A percentile compares a stretch with the other conserved stretches of the same genome.
Evolutionary conservation across 164 flowering plant genomes (phyloP).

Genomic region (Litsea cubeba): DNA sequence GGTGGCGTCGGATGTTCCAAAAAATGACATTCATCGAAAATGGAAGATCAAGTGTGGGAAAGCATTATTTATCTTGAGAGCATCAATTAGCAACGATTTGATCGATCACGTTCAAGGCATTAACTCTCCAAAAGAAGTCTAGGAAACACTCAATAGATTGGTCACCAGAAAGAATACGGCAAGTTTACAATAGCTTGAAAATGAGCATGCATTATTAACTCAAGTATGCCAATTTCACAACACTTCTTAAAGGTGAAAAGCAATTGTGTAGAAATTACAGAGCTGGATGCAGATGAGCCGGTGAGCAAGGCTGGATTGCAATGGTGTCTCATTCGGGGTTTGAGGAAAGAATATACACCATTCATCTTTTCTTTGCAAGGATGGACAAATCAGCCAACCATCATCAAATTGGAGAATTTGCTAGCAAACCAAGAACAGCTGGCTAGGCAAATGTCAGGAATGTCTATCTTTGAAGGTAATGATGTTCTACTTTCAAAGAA

Average conservation of each 20-base stretch:
- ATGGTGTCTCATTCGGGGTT: conserved; percentile 4
- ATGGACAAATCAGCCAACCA: conserved; percentile 6
- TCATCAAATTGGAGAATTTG: conserved; percentile 6
- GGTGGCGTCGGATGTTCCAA: not conserved
- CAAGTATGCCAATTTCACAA: not conserved
- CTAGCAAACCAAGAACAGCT: not conserved
- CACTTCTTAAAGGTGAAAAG: not conserved
- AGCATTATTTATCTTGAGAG: conserved; percentile 5
- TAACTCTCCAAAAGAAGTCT: not conserved
- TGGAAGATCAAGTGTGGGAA: conserved; percentile 5
- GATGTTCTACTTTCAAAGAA: not conserved
- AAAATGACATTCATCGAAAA: not conserved
- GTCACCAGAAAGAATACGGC: not conserved
- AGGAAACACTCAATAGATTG: conserved; percentile 4
- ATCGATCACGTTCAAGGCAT: conserved; percentile 1
- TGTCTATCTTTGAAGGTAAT: not conserved
- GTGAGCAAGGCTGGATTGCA: not conserved
- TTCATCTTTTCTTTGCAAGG: conserved; percentile 8
- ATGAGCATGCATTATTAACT: not conserved
- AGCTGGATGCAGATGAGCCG: not conserved
- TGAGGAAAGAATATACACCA: conserved; percentile 2
- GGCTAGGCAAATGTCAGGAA: conserved; percentile 7
- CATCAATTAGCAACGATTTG: conserved; percentile 1
- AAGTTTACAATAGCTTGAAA: not conserved
- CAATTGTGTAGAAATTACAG: not conserved